Base-by-base conservation (phyloP, 257 asterid genomes). In the Apocynum venetum region DNA sequence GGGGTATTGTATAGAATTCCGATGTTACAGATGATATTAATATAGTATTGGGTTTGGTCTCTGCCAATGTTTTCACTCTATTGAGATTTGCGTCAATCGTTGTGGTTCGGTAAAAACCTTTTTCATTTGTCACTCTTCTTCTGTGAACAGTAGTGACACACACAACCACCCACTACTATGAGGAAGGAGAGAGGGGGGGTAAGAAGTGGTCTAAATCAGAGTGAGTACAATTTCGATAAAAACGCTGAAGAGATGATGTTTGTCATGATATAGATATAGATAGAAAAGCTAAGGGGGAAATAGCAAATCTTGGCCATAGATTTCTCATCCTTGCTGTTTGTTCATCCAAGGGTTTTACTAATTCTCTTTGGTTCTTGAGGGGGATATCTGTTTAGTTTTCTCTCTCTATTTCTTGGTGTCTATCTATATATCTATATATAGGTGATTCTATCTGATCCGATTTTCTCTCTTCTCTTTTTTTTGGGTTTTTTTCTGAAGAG, bases 221-320 rank as follows among this genome's bases (percentile, higher is more conserved):
- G 77, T 72, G 31, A 41, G 49, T 73, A 52, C 60, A 64, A 56
- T 53, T 64, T 74, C 70, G 75, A 73, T 65, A 73, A 74, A 74
- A 35, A 70, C 75, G 36, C 79, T 66, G 78, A 66, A 31, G 60
- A 66, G 68, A 73, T 72, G 55, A 73, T 72, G 55, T 84, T 86
- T 86, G 91, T 86, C 88, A 76, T 77, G 60, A 84, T 83, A 63
- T 77, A 35, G 65, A 9, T 38, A 46, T 61, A 60, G 31, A 25
- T 25, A 25, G 31, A 20, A 44, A 36, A 57, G 19, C 6, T 4
- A 14, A 12, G 15, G n/a, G 72, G 35, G 31, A 12, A 48, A 36
- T n/a, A 68, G 43, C 44, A 72, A 80, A 78, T 83, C 79, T 64
- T 64, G 86, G 61, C 97, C 98, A 86, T 86, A 84, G 89, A 86